These are phyloP conservation scores for Boletus subparvulus DNA, from an alignment of 768 basidiomycete genomes.

Conservation along the genomic window DNA sequence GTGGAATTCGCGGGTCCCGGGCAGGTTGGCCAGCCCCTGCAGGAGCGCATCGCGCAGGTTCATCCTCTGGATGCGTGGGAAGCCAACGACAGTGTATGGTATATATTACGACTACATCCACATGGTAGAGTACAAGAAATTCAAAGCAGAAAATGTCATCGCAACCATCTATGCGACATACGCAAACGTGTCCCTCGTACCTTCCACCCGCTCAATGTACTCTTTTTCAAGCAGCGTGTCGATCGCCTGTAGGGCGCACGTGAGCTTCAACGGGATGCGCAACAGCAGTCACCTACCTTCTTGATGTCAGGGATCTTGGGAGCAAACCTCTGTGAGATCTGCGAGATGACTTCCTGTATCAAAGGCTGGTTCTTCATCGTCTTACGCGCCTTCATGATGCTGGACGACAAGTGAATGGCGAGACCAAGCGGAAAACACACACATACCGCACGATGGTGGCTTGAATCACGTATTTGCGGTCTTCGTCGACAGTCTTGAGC, in stretches of 20 bases:
- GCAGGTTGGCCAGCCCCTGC: slow-evolving; percentile 50
- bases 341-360: slow-evolving; percentile 87
- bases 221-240: slow-evolving; percentile 94
- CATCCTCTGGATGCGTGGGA: slow-evolving; percentile 34
- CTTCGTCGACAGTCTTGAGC: slow-evolving; percentile 93
- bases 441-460: slow-evolving; percentile 81
- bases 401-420: slow-evolving; percentile 25
- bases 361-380: slow-evolving; percentile 91
- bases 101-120: slow-evolving; percentile 24
- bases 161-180: slow-evolving; percentile 34
- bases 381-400: slow-evolving; percentile 95
- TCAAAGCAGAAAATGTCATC: background rate
- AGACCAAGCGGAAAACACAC: background rate
- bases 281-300: slow-evolving; percentile 51
- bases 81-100: slow-evolving; percentile 4
- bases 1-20: slow-evolving; percentile 71
- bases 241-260: slow-evolving; percentile 61
- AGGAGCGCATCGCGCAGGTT: slow-evolving; percentile 65
- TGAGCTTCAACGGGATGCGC: background rate
- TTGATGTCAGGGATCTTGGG: slow-evolving; percentile 97
- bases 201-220: slow-evolving; percentile 93
- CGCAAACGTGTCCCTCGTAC: slow-evolving; percentile 72
- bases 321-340: slow-evolving; percentile 83
- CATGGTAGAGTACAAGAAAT: slow-evolving; percentile 13
- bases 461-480: slow-evolving; percentile 94